Base-by-base conservation (phyloP, 768 basidiomycete species). In the Russula sp. region DNA sequence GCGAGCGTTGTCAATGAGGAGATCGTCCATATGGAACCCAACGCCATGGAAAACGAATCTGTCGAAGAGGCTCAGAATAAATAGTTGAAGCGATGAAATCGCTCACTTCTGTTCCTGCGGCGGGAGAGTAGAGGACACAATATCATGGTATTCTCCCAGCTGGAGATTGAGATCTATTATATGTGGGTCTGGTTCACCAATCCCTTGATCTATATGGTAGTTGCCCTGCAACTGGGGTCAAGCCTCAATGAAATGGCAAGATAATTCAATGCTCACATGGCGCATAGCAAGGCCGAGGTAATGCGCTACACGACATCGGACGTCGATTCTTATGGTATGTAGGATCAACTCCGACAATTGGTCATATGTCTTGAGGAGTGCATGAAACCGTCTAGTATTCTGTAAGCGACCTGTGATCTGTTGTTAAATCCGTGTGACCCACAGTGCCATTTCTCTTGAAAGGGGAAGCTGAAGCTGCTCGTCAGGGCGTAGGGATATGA, bases 1-100 rank as follows among this genome's bases (percentile, higher is more conserved):
- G 39, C 84, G 83, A 29, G 88, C 91, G 61, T 87, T 83, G 8
- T 79, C 78, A 65, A 98, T 85, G 56, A 98, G 76, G 49, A 91
- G 75, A 58, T 88, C 82, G 71, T 97, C 93, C 78, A 94, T 87
- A 35, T 98, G 81, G 59, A 85, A 78, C 25, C 88, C 88, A 3
- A 98, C 76, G 2, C 96, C 96, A 41, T 84, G 81, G 69, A 97
- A 96, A 45, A 93, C 76, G 72, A 94, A 98, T 61, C 95, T 95
- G 67, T 35, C 22, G 32, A 20, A 39, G 22, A 32, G 55, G 13
- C 50, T 57, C 38, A 58, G 38, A 18, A 56, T 7, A 71, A 29
- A 70, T 63, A 32, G 53, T 39, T 52, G 61, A 32, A 22, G 38
- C 35, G 10, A 39, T 9, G 11, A 59, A 25, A 59, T 29, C 32